Base-by-base conservation (phyloP, 2,329 filamentous ascomycete genomes). In the Colletotrichum aenigma region DNA sequence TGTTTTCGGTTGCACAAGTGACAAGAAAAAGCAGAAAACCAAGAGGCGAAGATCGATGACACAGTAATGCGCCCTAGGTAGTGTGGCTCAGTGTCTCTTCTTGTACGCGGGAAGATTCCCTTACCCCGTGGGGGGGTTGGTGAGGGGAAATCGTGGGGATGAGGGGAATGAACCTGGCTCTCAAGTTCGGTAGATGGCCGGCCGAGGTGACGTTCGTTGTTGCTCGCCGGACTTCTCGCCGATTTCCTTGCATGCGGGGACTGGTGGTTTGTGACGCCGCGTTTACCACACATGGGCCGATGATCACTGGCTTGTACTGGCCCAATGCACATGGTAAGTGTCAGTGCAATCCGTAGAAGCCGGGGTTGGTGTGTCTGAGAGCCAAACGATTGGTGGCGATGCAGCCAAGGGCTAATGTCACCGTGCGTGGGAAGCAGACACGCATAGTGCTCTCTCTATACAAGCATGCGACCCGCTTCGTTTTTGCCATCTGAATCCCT, bases 91-190 rank as follows among this genome's bases (percentile, higher is more conserved):
- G 24, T 13, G 34, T 21, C 36, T 48, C 28, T 30, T 32, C 60
- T 64, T 65, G 52, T 70, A 38, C 36, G 18, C 34, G 32, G 21
- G n/a, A 62, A 26, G 32, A 55, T 60, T 60, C 48, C 58, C 16
- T 61, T 58, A 65, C 34, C 64, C 74, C 70, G 43, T 65, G 73
- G 70, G 73, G 64, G 34, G 24, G 32, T 32, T 61, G 55, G 34
- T 69, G 74, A 75, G 74, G 74, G 58, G 64, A 74, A 62, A 38
- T 18, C 30, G 58, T 48, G 15, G 71, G 61, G 34, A 65, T 16
- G 66, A n/a, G 52, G 66, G 48, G 52, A 68, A 36, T 30, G 36
- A 58, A 24, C 48, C 66, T 60, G 30, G 65, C 30, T 34, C 16
- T 65, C 30, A 26, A 34, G 56, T 34, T 75, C 74, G 70, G 74